A percentile compares a stretch with the other conserved stretches of the same genome.
These are phyloP conservation scores for Dalbergia cultrata DNA, from an alignment of 306 rosid species.

Conservation along the genomic window DNA sequence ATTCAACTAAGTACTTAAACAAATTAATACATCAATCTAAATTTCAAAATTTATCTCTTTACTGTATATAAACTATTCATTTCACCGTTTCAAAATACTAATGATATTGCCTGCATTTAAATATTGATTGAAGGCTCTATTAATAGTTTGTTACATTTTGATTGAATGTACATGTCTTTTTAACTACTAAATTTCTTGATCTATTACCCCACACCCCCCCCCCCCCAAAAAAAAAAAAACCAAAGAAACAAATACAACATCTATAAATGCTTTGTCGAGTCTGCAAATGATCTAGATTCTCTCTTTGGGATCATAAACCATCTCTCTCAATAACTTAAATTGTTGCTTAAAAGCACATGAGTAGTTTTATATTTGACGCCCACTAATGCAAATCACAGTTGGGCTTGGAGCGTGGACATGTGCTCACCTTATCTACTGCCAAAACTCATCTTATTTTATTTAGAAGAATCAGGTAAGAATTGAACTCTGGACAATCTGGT, in stretches of 20 bases:
- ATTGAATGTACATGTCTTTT: not conserved
- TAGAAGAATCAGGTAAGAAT: too few relatives aligned
- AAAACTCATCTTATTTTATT: too few relatives aligned
- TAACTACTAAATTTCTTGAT: slow-evolving; percentile 6
- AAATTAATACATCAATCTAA: not conserved
- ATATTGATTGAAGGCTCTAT: not conserved
- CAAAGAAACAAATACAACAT: too few relatives aligned
- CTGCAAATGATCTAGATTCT: not conserved
- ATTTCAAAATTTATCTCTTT: not conserved
- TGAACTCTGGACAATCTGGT: too few relatives aligned
- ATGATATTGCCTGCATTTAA: not conserved
- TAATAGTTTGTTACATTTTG: not conserved
- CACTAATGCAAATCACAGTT: too few relatives aligned
- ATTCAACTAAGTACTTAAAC: slow-evolving; percentile 7
- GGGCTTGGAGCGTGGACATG: too few relatives aligned
- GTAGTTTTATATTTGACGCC: too few relatives aligned
- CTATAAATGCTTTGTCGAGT: not conserved
- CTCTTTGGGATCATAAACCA: not conserved
- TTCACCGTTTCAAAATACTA: not conserved
- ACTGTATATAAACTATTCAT: not conserved
- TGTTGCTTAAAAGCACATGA: too few relatives aligned
- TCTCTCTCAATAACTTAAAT: too few relatives aligned
- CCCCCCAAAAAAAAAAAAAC: too few relatives aligned
- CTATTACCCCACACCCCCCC: slow-evolving; percentile 1
- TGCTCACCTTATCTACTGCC: too few relatives aligned